Base-by-base conservation (phyloP, 2,329 filamentous ascomycete genomes). In the Colletotrichum sojae region DNA sequence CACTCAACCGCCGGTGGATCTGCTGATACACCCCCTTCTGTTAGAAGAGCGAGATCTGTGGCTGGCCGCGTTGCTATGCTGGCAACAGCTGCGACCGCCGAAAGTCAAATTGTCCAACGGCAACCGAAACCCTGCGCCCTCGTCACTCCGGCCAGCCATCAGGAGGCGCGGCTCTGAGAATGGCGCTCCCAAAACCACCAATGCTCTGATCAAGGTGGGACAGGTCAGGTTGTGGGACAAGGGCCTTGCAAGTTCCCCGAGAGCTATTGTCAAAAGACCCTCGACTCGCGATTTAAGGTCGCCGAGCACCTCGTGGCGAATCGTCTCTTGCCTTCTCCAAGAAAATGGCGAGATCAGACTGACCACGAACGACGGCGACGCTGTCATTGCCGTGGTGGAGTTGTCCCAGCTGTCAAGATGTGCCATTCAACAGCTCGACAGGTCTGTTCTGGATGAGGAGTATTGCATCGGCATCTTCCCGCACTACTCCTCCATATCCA, bases 391-490 rank as follows among this genome's bases (percentile, higher is more conserved):
- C 31, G 89, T 94, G 54, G 92, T 98, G 60, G 94, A 97, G 75
- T 85, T 99, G 5, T 93, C 94, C 13, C 94, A 97, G 75, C 85
- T 99, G 8, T 96, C 94, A 18, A 89, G 96, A 62, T 96, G 92
- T 78, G 94, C 95, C 9, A 91, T 99, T 60, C 96, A 99, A 78
- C 90, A 95, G 74, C 85, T 99, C 59, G 94, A 98, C 79, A 90
- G 90, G 60, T 97, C 95, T 5, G 95, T 99, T 9, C 82, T 99
- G 49, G 94, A 97, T 72, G 93, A 96, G 78, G 94, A 98, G 69
- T 96, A 93, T 76, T 98, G 95, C 82, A 93, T 99, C 71, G 95
- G 94, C 60, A 95, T 99, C 54, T 98, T 98, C 76, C 95, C 96
- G 16, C 95, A 95, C 71, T 98, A 99, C 80, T 91, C 94, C 1